Evolutionary conservation across 31 red algal species (phyloP), one percentile per base, ranked within the genome.

Genomic region (Bonnemaisonia californica): DNA sequence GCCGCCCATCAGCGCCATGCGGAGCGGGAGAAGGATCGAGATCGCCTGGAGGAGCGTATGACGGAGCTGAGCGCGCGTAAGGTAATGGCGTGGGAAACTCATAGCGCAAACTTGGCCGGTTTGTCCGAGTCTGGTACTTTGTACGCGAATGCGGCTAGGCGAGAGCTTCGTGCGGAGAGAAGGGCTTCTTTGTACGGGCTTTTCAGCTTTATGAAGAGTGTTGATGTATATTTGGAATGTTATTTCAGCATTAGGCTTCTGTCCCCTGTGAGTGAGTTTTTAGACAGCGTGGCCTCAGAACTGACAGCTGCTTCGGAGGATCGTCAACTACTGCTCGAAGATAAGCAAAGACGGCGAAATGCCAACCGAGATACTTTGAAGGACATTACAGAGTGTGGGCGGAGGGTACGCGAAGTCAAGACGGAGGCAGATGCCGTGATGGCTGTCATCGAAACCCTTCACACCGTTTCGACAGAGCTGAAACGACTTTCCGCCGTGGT

Each of bases 401-500:
- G 29, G 21, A 41, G 38, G 69, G 51, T 73, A 51, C 31, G 41
- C 21, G 69, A 42, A 38, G 19, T 73, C 12, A 47, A 47, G 3
- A 22, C 31, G 8, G 69, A 73, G 36, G 69, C 41, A 3, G 69
- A 73, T 29, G 69, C 69, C 40, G 41, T 54, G 26, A 47, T 47
- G 36, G 69, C 69, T 29, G 69, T 41, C 21, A 73, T 73, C 39
- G 69, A 73, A 41, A 28, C 37, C 16, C 31, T 73, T 35, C 33
- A 47, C 24, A 38, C 69, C 4, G 69, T 73, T 35, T 29, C 69
- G 21, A 19, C 22, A 31, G 69, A 73, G 38, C 38, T 73, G 69
- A 73, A 73, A 41, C 21, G 69, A 42, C 41, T 73, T 12, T 73
- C 69, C 3, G 69, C 51, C 21, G 37, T 73, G 18, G 38, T 73